A percentile compares a stretch with the other conserved stretches of the same genome.
phyloP scores from a whole-genome alignment of 2,329 filamentous ascomycete genomes.

The Exophiala lecanii-corni region DNA sequence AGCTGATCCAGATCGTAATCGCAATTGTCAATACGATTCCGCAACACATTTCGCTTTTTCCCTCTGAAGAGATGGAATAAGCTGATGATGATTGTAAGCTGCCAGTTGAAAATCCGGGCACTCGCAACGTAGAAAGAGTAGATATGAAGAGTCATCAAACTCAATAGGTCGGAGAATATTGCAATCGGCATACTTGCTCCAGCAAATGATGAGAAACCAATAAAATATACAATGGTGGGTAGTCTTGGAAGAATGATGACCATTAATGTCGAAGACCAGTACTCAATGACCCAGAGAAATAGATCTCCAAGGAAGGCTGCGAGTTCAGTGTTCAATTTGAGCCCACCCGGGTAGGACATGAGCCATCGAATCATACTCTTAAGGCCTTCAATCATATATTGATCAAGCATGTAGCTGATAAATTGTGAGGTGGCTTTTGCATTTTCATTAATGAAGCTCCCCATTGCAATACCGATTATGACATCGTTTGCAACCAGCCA shows the following conservation, averaged over 20 bases:
- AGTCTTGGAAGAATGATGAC: slow-evolving; percentile 75
- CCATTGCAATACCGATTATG: slow-evolving; percentile 94
- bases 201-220: slow-evolving; percentile 91
- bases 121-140: slow-evolving; percentile 98
- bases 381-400: slow-evolving; percentile 83
- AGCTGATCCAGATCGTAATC: slow-evolving; percentile 98
- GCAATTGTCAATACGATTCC: slow-evolving; percentile 96
- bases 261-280: slow-evolving; percentile 63
- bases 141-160: slow-evolving; percentile 87
- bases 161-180: slow-evolving; percentile 88
- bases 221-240: slow-evolving; percentile 83
- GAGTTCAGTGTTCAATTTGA: slow-evolving; percentile 92
- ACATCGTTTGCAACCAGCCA: slow-evolving; percentile 99
- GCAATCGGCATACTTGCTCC: slow-evolving; percentile 96
- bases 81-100: slow-evolving; percentile 91
- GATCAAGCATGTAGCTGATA: slow-evolving; percentile 69
- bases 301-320: slow-evolving; percentile 91
- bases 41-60: slow-evolving; percentile 94
- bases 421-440: slow-evolving; percentile 74
- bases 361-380: slow-evolving; percentile 90
- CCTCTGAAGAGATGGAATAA: slow-evolving; percentile 98
- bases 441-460: slow-evolving; percentile 96
- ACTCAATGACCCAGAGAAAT: slow-evolving; percentile 97
- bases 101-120: slow-evolving; percentile 97
- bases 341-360: slow-evolving; percentile 88